Conservation (phyloP, 805 yeast genomes). For the Candida morakotiae region DNA sequence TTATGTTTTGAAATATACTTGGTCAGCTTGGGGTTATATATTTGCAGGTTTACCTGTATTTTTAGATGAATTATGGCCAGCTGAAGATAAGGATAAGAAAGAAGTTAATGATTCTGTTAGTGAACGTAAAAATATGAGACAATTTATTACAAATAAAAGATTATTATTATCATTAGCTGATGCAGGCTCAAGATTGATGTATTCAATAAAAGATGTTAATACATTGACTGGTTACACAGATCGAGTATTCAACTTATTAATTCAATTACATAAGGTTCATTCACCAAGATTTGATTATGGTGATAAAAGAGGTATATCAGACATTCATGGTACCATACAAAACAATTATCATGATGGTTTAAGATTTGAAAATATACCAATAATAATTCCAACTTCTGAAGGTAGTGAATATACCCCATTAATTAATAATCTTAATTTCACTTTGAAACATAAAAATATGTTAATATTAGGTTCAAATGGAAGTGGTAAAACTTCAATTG, state of each 20-base stretch:
- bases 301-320: constrained; percentile 33
- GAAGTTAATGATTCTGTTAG: constrained; percentile 13
- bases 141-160: constrained; percentile 86
- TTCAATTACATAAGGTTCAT: constrained; percentile 80
- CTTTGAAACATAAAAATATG: constrained; percentile 56
- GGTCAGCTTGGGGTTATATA: constrained; percentile 94
- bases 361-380: constrained; percentile 76
- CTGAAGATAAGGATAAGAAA: constrained; percentile 11
- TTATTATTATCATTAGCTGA: constrained; percentile 88
- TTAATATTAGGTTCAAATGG: constrained; percentile 86
- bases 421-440: constrained; percentile 56
- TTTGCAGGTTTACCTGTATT: constrained; percentile 89
- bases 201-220: constrained; percentile 88
- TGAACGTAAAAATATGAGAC: constrained; percentile 69
- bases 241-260: constrained; percentile 69
- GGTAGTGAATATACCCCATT: constrained; percentile 63
- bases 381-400: constrained; percentile 66
- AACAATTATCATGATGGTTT: constrained; percentile 66
- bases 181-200: constrained; percentile 93
- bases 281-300: constrained; percentile 55
- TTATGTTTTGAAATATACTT: constrained; percentile 80
- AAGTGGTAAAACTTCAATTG: constrained; percentile 83
- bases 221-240: constrained; percentile 88
- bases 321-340: constrained; percentile 78
- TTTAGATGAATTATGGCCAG: constrained; percentile 45